Base-by-base conservation (phyloP, 805 yeast genomes). In the Wickerhamomyces alni region DNA sequence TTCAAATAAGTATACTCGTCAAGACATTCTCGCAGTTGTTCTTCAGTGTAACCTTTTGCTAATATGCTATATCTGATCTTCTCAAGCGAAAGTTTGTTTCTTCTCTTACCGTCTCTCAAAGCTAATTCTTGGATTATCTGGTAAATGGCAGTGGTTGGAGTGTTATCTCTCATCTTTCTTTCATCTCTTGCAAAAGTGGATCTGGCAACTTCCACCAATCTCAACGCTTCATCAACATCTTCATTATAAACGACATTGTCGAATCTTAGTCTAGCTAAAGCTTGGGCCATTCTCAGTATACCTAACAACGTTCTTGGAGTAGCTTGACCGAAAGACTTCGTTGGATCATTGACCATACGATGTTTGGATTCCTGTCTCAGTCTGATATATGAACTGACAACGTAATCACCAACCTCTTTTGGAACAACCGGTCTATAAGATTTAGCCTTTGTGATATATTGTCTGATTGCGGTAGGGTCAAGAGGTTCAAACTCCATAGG, bases 251-350 rank as follows among this genome's bases (percentile, higher is more conserved):
- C 98, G 16, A 57, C 64, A 45, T 82, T 72, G 42, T 81, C 80
- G 58, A 93, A 87, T 56, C 97, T 74, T 42, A 93, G 71, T 53
- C 96, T 75, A 0, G 99, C 98, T 46, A 86, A 71, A 1, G 97
- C 99, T 65, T 91, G 98, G 2, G 99, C 76, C 72, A 93, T 71
- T 66, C 99, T 81, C 50, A 93, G 66, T 36, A 94, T 82, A 51
- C 93, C 98, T 42, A 93, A 70, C 46, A 93, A 71, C 2, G 98
- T 88, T 70, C 99, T 82, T 42, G 98, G 97, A 1, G 99, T 89
- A 17, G 94, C 83, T 63, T 89, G 97, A 35, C 89, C 79, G 59
- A 91, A 91, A 40, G 87, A 84, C 53, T 75, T 75, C 39, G 74
- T 77, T 36, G 58, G 51, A 26, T 89, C 80, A 47, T 81, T 82